Evolutionary conservation across 805 yeast genomes (phyloP), one percentile per base, ranked within the genome.

Genomic region (Pichia nakasei): DNA sequence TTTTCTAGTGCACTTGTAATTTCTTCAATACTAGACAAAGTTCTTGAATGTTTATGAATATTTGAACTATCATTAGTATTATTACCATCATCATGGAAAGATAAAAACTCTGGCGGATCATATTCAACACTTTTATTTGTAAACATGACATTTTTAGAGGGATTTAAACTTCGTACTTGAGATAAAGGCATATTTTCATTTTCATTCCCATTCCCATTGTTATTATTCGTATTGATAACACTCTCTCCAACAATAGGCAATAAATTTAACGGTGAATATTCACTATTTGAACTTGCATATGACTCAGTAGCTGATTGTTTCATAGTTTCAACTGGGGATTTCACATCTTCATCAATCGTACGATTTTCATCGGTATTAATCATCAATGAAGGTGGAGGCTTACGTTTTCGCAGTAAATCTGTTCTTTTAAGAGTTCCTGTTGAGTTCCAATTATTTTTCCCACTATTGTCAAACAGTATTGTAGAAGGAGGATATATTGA

Each of bases 11-110:
- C 52, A 42, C 40, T 49, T 5, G 49, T 49, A 7, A 49, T 49
- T 35, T 49, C 52, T 33, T 46, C 52, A 13, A 49, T 43, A 44
- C 52, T 49, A 12, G 52, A 49, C n/a, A 49, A 41, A 4, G 49
- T 49, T 35, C 49, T 46, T 15, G 49, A 44, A 40, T 49, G 52
- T 19, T 44, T 44, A 42, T 49, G 52, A 13, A 33, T 22, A 22
- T 43, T n/a, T n/a, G n/a, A n/a, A n/a, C n/a, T 39, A 9, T 29
- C 29, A 13, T 21, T 22, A 17, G 32, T 22, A 22, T 31, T 8
- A 8, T 24, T 27, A 2, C n/a, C 13, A 17, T 39, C 33, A 6
- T 20, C 13, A 4, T 18, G 31, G 3, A 5, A 5, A 5, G 35
- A 38, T 3, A 15, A n/a, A n/a, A 43, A 34, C 7, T 17, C 21